Evolutionary conservation across 2,329 filamentous ascomycete species (phyloP).

Genomic region (Diaporthe humulicola): DNA sequence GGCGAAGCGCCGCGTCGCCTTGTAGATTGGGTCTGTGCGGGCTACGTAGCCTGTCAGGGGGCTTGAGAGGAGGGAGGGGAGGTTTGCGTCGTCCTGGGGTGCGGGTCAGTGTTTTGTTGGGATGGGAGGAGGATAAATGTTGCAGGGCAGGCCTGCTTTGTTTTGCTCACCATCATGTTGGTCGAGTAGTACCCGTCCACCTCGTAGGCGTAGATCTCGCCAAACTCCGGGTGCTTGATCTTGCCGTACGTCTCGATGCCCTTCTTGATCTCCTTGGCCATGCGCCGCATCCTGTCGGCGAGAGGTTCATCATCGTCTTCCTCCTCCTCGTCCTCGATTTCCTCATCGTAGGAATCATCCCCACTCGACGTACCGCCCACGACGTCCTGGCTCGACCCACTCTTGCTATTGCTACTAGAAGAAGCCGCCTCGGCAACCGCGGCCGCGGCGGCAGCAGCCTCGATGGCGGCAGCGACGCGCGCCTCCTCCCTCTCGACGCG

Average conservation of each 20-base stretch:
- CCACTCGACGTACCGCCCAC: background rate
- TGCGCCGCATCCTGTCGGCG: slow-evolving; percentile 61
- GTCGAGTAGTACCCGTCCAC: slow-evolving; percentile 66
- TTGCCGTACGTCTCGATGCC: slow-evolving; percentile 79
- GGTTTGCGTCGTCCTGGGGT: slow-evolving; percentile 67
- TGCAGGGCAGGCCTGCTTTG: too few relatives aligned
- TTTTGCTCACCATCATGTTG: slow-evolving; percentile 38
- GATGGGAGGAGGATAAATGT: too few relatives aligned
- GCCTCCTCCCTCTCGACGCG: slow-evolving; percentile 49
- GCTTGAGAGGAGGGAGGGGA: slow-evolving; percentile 68
- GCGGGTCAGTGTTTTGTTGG: background rate
- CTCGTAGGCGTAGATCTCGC: slow-evolving; percentile 74
- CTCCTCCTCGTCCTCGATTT: background rate
- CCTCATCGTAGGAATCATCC: background rate
- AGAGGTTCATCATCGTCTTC: slow-evolving; percentile 18
- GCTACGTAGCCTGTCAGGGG: slow-evolving; percentile 67
- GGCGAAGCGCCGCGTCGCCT: slow-evolving; percentile 77
- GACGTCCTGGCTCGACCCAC: slow-evolving; percentile 7
- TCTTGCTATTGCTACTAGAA: background rate
- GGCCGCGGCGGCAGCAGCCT: slow-evolving; percentile 1
- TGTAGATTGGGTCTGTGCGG: slow-evolving; percentile 66
- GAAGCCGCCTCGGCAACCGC: background rate
- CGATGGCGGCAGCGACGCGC: slow-evolving; percentile 36
- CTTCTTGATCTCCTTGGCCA: slow-evolving; percentile 71
- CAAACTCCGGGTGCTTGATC: slow-evolving; percentile 69